Base-by-base conservation (phyloP, 768 basidiomycete genomes). In the Gloeopeniophorella convolvens region DNA sequence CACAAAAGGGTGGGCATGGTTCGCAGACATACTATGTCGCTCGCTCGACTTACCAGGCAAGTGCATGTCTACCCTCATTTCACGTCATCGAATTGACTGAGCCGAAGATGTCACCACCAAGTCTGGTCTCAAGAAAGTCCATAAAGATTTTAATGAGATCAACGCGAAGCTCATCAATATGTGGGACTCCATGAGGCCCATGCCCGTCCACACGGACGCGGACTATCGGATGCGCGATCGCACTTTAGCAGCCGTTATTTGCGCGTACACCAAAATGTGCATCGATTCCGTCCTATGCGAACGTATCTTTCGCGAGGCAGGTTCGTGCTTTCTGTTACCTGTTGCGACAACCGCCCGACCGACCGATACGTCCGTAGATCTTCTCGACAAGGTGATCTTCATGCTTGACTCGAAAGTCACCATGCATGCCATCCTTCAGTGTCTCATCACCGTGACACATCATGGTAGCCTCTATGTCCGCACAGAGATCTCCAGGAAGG, bases 241-340 rank as follows among this genome's bases (percentile, higher is more conserved):
- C 16, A 7, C 39, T 15, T 13, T 23, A 10, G 81, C 79, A 0
- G 81, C 75, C 0, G 75, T 84, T 36, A 69, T 81, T 8, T 77
- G 74, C 8, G 78, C 85, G 40, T 82, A 76, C 55, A 73, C 80
- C 13, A 79, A 78, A 58, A 79, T 84, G 78, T 82, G 72, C 27
- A 71, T 69, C 0, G 82, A 83, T 60, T 70, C 78, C 3, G 67
- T 83, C 32, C 62, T 83, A 47, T 69, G 83, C 15, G 75, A 82
- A 62, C 77, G 78, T 51, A 66, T 85, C 13, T 74, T 80, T 56
- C 68, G 73, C 30, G 72, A 72, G 70, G 36, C 46, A 9, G 82
- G 82, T 82, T 46, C 4, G 55, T 40, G n/a, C n/a, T n/a, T n/a
- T n/a, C n/a, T n/a, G n/a, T n/a, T n/a, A n/a, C n/a, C n/a, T n/a